Base-by-base conservation (phyloP, 202 grass and related monocot species). In the Zizania palustris region DNA sequence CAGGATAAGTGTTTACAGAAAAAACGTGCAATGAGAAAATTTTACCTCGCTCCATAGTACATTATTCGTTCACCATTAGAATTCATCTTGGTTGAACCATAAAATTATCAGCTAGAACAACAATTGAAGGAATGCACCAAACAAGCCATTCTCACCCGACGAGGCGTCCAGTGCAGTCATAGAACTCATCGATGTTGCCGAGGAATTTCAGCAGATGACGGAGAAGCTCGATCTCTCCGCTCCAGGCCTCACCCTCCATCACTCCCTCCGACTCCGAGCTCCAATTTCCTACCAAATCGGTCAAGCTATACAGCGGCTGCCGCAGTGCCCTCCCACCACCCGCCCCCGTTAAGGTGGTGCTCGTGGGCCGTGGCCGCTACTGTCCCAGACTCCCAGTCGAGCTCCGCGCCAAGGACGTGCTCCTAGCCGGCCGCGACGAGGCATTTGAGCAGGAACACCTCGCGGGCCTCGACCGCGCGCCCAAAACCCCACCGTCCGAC, bases 121-220 rank as follows among this genome's bases (percentile, higher is more conserved):
- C 55, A 45, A 3, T 45, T 70, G 9, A 44, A 74, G 61, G 21
- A 72, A 40, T 9, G 58, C 63, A 21, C 11, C 46, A 70, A 83
- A 46, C 10, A 75, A 67, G 33, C 34, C 49, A 74, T 49, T 77
- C 87, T 92, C 59, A 98, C 96, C 96, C 96, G 66, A 98, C 85
- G 73, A 98, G 92, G 39, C 96, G 91, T 36, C 96, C 91, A 73
- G 95, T 95, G 85, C 89, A 98, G 76, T 92, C 80, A 16, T 98
- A 92, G 68, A 98, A 98, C 62, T 88, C 76, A 18, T 98, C 89
- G 60, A 95, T 85, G 82, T 80, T 85, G 6, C 67, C 68, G 5
- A 98, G 85, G 69, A 86, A 90, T 45, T 90, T 92, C 28, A 98
- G 92, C 72, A 98, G 77, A 41, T 45, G 82, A 16, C 75, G 70